These are phyloP conservation scores for Cunninghamia lanceolata DNA, from an alignment of 75 land plant genomes.

Conservation along the genomic window DNA sequence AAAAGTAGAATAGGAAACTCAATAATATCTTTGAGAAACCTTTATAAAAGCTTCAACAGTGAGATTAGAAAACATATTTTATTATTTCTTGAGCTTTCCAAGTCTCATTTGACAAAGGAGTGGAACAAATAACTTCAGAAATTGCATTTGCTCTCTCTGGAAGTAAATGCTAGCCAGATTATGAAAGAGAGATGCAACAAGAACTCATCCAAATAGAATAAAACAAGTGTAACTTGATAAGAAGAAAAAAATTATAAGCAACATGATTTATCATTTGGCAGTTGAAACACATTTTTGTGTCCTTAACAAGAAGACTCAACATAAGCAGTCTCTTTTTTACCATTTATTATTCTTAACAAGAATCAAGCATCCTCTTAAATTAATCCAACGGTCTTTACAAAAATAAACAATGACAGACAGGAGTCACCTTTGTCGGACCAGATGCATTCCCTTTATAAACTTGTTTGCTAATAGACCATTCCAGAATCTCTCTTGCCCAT, in stretches of 20 bases:
- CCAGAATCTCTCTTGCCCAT: constrained; percentile 74
- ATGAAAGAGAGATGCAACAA: not conserved
- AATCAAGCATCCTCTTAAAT: not conserved
- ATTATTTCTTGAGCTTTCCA: not conserved
- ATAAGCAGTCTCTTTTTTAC: not conserved
- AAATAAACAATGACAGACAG: not conserved
- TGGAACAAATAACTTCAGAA: not conserved
- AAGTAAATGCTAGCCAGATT: not conserved
- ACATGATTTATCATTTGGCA: not conserved
- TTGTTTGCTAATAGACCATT: constrained; percentile 86
- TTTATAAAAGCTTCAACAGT: not conserved
- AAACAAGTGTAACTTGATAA: not conserved
- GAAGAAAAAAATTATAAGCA: not conserved
- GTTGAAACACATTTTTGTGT: not conserved
- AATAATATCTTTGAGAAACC: not conserved
- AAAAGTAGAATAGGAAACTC: not conserved
- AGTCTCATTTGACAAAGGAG: not conserved
- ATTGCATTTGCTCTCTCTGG: not conserved
- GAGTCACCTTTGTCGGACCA: constrained; percentile 90
- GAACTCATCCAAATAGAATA: not conserved
- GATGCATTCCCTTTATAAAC: constrained; percentile 97
- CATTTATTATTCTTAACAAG: not conserved
- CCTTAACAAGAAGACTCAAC: not conserved
- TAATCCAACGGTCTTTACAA: not conserved
- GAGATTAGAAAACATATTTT: not conserved